phyloP scores from a whole-genome alignment of 441 rosid species.

The Isatis lusitanica region DNA sequence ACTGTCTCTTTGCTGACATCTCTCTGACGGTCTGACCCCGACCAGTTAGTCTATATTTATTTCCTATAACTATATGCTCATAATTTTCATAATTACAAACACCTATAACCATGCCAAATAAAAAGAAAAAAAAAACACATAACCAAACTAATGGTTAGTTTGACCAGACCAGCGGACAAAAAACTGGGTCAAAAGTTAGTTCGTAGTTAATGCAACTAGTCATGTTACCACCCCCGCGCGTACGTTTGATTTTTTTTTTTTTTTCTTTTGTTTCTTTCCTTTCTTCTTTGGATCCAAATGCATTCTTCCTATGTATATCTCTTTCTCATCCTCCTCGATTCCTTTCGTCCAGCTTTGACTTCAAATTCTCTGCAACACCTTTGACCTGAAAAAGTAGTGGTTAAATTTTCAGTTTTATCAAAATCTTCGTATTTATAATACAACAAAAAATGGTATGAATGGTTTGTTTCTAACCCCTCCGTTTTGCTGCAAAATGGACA shows the following conservation, averaged over 20 bases:
- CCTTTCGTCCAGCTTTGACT: slow-evolving; percentile 70
- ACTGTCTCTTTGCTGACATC: slow-evolving; percentile 5
- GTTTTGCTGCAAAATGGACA: slow-evolving; percentile 56
- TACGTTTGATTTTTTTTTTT: no score
- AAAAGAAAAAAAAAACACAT: not conserved
- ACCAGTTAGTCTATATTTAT: not conserved
- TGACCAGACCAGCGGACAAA: slow-evolving; percentile 12
- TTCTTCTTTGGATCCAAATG: slow-evolving; percentile 92
- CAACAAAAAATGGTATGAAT: no score
- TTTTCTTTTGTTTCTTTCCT: slow-evolving; percentile 34
- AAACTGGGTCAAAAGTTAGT: slow-evolving; percentile 24
- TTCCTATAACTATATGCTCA: not conserved
- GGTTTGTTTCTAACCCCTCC: slow-evolving; percentile 70
- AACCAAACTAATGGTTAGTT: slow-evolving; percentile 7
- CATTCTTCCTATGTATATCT: slow-evolving; percentile 63
- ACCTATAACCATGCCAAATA: not conserved
- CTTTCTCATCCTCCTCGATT: slow-evolving; percentile 65
- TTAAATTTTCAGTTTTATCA: slow-evolving; percentile 7
- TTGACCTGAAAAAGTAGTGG: slow-evolving; percentile 50
- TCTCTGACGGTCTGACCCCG: not conserved
- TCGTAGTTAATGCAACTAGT: slow-evolving; percentile 16
- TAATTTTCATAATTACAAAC: slow-evolving; percentile 21
- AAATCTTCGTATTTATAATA: not conserved
- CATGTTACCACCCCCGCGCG: no score
- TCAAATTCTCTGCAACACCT: slow-evolving; percentile 70